These are phyloP conservation scores for Lophiotrema nucula DNA, from an alignment of 495 filamentous ascomycete species.

Conservation along the genomic window DNA sequence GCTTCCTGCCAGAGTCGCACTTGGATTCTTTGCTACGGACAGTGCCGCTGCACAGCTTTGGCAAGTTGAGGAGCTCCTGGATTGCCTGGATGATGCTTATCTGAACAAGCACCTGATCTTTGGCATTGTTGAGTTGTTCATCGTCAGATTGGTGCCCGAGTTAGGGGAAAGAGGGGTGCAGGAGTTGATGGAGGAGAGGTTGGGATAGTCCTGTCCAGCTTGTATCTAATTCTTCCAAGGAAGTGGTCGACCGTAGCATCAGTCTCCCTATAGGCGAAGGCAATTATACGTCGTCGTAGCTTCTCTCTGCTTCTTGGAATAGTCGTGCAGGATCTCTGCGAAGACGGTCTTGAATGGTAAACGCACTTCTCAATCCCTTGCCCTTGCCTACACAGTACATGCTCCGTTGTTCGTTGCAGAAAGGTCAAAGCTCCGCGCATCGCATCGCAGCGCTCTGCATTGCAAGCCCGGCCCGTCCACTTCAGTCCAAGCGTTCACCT, in stretches of 20 bases:
- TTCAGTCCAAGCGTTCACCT: too few species aligned
- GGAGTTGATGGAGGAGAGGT: slow-evolving; percentile 71
- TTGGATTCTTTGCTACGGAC: slow-evolving; percentile 55
- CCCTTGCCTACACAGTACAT: too few species aligned
- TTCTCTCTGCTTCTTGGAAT: neutral
- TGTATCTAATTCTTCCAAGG: slow-evolving; percentile 3
- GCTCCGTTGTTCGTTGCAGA: too few species aligned
- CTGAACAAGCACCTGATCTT: slow-evolving; percentile 89
- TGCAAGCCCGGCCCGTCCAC: too few species aligned
- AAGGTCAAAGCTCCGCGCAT: neutral
- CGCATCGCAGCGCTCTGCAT: too few species aligned
- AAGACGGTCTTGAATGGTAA: too few species aligned
- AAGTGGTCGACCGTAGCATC: slow-evolving; percentile 1
- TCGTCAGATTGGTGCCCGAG: slow-evolving; percentile 81
- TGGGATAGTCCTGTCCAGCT: slow-evolving; percentile 41
- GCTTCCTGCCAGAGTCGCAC: slow-evolving; percentile 49
- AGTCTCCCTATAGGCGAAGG: neutral
- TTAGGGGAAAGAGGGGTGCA: slow-evolving; percentile 68
- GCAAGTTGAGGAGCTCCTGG: slow-evolving; percentile 60
- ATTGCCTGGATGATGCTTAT: slow-evolving; percentile 76
- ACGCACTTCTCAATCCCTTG: too few species aligned
- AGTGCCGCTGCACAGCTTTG: slow-evolving; percentile 43
- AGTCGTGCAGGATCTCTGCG: too few species aligned
- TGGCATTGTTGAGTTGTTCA: slow-evolving; percentile 68
- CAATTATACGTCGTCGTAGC: slow-evolving; percentile 5